Base-by-base conservation (phyloP, 805 yeast species). In the Candida tallmaniae region DNA sequence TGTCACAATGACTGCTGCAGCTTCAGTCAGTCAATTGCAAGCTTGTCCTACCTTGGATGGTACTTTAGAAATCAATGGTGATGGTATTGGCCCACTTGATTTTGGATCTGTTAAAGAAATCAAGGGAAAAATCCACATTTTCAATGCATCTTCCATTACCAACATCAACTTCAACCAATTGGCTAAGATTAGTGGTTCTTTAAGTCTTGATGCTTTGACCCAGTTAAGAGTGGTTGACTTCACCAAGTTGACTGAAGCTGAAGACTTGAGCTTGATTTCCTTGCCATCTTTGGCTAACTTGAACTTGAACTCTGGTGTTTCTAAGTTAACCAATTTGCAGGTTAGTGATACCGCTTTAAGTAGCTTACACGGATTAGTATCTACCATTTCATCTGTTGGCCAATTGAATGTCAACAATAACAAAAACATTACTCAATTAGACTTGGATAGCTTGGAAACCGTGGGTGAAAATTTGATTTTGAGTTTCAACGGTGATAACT, bases 41-140 rank as follows among this genome's bases (percentile, higher is more conserved):
- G 42, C 68, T 8, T 66, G 72, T 47, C 58, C 64, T n/a, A 65
- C 70, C 15, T 54, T 66, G 39, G 61, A 55, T 18, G 72, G 72
- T 32, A 46, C 50, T 32, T 61, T 66, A 35, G 57, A 61, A 41
- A 50, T 66, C 35, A 48, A 58, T 32, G 68, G 67, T 24, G 58
- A 58, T 41, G 58, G 47, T 16, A 35, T 62, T 23, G 52, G 49
- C 14, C 23, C 51, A 9, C 39, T 62, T 31, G 60, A 59, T 38
- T 59, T 62, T 44, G 44, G 54, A 27, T 23, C 39, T 10, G 62
- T 62, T 24, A 34, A 51, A 44, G 46, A 45, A 35, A 45, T 63
- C 20, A 39, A 38, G 23, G 69, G 63, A 18, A 58, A 58, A 32
- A 36, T 66, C 27, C 47, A 42, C 22, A 46, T 66, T 32, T 57